phyloP scores from a whole-genome alignment of 1,284 basidiomycete species.

The Rhodotorula mucilaginosa region DNA sequence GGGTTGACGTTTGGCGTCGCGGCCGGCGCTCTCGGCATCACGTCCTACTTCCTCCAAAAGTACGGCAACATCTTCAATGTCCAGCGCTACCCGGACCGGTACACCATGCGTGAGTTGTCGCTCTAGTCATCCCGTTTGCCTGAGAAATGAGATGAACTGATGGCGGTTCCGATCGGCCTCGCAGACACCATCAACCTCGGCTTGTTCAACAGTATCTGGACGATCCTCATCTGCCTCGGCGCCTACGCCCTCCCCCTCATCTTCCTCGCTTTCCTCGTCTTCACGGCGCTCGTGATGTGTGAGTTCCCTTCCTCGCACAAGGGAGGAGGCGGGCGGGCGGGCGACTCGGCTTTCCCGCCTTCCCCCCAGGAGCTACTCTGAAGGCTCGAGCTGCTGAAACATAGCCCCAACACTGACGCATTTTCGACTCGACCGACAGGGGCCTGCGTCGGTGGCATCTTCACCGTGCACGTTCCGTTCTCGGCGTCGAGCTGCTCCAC shows the following conservation, averaged over 20 bases:
- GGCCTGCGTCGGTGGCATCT: not conserved
- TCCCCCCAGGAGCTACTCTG: not conserved
- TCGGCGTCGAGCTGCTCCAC: not conserved
- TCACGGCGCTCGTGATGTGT: slow-evolving; percentile 10
- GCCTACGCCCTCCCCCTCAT: slow-evolving; percentile 12
- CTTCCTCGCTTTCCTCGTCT: slow-evolving; percentile 27
- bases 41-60: not conserved
- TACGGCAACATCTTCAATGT: slow-evolving; percentile 16
- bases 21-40: slow-evolving; percentile 1
- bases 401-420: not conserved
- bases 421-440: not conserved
- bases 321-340: not conserved
- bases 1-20: not conserved
- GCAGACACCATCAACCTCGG: slow-evolving; percentile 1
- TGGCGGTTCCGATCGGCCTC: too few relatives aligned
- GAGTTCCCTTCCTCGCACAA: not conserved
- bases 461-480: slow-evolving; percentile 23
- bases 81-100: slow-evolving; percentile 8
- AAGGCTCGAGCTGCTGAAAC: too few relatives aligned
- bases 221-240: slow-evolving; percentile 17
- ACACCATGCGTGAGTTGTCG: slow-evolving; percentile 10
- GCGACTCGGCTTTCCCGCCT: not conserved
- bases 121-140: too few relatives aligned
- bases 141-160: too few relatives aligned
- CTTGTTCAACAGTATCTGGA: slow-evolving; percentile 1